Evolutionary conservation across 2,329 filamentous ascomycete species (phyloP), one percentile per base, ranked within the genome.

Genomic region (Salinomyces thailandicus): DNA sequence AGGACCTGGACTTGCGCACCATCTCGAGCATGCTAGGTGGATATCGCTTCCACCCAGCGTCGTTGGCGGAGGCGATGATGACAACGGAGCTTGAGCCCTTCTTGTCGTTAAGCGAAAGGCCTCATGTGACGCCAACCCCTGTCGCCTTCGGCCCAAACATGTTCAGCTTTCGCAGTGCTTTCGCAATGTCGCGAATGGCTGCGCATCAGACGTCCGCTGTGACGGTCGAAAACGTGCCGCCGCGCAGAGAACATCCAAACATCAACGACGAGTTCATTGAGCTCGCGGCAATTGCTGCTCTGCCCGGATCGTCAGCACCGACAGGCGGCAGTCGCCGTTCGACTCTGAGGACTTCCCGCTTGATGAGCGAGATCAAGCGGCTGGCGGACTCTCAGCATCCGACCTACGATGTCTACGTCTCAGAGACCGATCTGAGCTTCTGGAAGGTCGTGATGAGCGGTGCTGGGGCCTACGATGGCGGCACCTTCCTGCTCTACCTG

Each of bases 391-490:
- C 26, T 13, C 39, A 42, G 3, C 53, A 62, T 33, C 51, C 54
- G 4, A 48, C 48, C 16, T 61, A 60, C 33, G 61, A 65, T 31
- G 43, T 63, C 20, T 64, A 61, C 39, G 53, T 64, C 17, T 58
- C 49, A 15, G 59, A 62, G 36, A 42, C 44, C 17, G 59, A 64
- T 37, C 57, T 63, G 39, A 49, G 45, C 2, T 61, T 64, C 46
- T 63, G 57, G 59, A 63, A 64, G 40, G 44, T 63, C 5, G 55
- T 61, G 6, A 59, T 65, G 48, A 39, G 52, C 32, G 61, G 57
- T 12, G 52, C 60, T 5, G 41, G 46, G 11, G 50, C 44, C 6
- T 62, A 62, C 34, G 43, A 48, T 2, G 42, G 38, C 13, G 58
- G 55, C 15, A 52, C 47, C 0, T 62, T 62, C 44, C 15, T 62